These are phyloP conservation scores for Epichloe baconii DNA, from an alignment of 2,329 filamentous ascomycete genomes.

Conservation along the genomic window DNA sequence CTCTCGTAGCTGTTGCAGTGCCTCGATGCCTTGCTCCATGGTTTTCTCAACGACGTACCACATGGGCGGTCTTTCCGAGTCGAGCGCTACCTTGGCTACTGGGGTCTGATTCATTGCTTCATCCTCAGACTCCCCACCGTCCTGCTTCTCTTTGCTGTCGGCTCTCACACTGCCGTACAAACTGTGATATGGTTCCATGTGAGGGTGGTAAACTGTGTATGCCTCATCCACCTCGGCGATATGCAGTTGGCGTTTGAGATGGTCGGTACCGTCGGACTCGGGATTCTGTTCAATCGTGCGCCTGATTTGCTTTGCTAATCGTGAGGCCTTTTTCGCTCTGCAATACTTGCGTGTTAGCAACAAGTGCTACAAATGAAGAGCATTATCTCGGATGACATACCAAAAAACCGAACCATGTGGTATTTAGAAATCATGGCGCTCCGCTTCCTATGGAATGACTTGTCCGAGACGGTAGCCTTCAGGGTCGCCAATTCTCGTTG, in stretches of 20 bases:
- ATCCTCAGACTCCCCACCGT: constrained; percentile 25
- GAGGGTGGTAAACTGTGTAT: constrained; percentile 61
- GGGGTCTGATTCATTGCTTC: constrained; percentile 22
- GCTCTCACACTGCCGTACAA: constrained; percentile 33
- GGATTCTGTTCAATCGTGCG: constrained; percentile 41
- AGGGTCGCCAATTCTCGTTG: constrained; percentile 60
- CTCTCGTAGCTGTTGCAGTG: constrained; percentile 43
- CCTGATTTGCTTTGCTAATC: constrained; percentile 51
- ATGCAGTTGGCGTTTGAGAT: constrained; percentile 46
- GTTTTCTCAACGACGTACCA: constrained; percentile 55
- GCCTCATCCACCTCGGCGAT: constrained; percentile 60
- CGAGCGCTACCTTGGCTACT: constrained; percentile 30
- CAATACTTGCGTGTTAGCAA: background rate
- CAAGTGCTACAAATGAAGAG: background rate
- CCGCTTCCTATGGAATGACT: constrained; percentile 46
- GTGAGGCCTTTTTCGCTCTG: constrained; percentile 62
- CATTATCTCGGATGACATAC: constrained; percentile 26
- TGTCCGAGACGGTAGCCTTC: constrained; percentile 47
- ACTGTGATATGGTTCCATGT: constrained; percentile 57
- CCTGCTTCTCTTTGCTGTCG: constrained; percentile 25
- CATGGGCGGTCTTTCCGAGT: constrained; percentile 42
- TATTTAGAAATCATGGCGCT: constrained; percentile 64
- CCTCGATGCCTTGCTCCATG: constrained; percentile 40
- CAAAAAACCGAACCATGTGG: constrained; percentile 77
- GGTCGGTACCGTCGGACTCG: constrained; percentile 36